Evolutionary conservation across 1,139 yeast species (phyloP).

Genomic region (Maudiozyma humilis): DNA sequence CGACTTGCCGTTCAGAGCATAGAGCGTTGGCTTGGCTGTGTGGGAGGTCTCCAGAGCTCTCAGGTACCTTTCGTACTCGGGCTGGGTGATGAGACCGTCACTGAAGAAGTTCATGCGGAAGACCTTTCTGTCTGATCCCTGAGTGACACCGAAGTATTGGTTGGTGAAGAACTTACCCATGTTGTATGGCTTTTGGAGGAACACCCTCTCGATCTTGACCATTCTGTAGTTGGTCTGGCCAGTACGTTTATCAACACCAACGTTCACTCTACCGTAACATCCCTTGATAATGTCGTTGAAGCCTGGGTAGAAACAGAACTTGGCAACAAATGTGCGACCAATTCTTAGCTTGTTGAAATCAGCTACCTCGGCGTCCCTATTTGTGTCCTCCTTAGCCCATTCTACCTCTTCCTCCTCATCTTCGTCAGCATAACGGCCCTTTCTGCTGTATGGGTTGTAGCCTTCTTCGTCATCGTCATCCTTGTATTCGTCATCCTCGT

Average conservation of each 20-base stretch:
- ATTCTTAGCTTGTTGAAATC: slow-evolving; percentile 67
- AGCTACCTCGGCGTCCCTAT: slow-evolving; percentile 37
- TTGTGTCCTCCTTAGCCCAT: slow-evolving; percentile 39
- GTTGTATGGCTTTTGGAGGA: slow-evolving; percentile 49
- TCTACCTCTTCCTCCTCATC: slow-evolving; percentile 35
- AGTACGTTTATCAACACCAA: slow-evolving; percentile 59
- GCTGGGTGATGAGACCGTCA: slow-evolving; percentile 58
- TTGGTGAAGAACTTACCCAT: slow-evolving; percentile 50
- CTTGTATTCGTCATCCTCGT: slow-evolving; percentile 29
- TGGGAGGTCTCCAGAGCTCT: slow-evolving; percentile 53
- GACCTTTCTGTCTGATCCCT: slow-evolving; percentile 54
- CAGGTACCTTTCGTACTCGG: slow-evolving; percentile 67
- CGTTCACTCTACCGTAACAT: slow-evolving; percentile 72
- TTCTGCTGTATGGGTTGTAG: slow-evolving; percentile 26
- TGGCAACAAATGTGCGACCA: slow-evolving; percentile 68
- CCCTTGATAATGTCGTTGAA: slow-evolving; percentile 64
- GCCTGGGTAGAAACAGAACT: slow-evolving; percentile 74
- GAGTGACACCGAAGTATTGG: slow-evolving; percentile 46
- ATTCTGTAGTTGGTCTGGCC: slow-evolving; percentile 68
- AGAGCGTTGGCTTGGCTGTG: slow-evolving; percentile 50
- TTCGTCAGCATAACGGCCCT: slow-evolving; percentile 27
- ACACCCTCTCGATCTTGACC: slow-evolving; percentile 67
- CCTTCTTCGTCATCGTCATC: slow-evolving; percentile 38
- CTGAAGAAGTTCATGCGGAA: slow-evolving; percentile 73
- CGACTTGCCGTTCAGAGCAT: slow-evolving; percentile 59